Conservation (phyloP, 192 early-diverging fungal genomes). For the Coemansia sp. region DNA sequence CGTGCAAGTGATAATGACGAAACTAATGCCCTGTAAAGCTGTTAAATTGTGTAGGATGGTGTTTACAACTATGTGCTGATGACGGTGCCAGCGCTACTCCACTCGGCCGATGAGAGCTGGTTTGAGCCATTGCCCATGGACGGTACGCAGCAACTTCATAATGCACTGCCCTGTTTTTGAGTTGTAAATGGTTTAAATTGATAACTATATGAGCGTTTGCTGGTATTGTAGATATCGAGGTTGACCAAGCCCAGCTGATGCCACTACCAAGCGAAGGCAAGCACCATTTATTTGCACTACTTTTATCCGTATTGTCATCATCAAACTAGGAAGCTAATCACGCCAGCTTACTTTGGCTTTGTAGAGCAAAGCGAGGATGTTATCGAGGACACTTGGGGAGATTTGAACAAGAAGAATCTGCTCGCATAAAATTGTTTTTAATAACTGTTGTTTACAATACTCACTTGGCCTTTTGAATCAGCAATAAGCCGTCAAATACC, state of each 20-base stretch:
- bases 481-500: conserved; percentile 66
- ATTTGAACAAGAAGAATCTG: conserved; percentile 25
- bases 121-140: conserved; percentile 38
- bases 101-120: conserved; percentile 37
- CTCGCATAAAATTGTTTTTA: conserved; percentile 13
- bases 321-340: neutral
- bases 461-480: conserved; percentile 21
- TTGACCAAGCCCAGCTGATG: conserved; percentile 44
- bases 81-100: conserved; percentile 31
- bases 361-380: conserved; percentile 26
- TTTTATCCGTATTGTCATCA: neutral
- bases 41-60: conserved; percentile 32
- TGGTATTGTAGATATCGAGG: conserved; percentile 34
- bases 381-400: conserved; percentile 30
- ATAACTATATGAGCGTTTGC: too few relatives aligned
- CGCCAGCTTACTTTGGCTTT: neutral
- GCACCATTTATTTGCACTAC: too few relatives aligned
- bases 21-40: too few relatives aligned
- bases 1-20: too few relatives aligned
- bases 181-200: neutral
- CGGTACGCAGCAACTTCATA: conserved; percentile 7
- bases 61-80: conserved; percentile 39
- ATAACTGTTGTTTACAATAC: too few relatives aligned
- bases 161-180: neutral
- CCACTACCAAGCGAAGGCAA: conserved; percentile 48